Percentiles rank a stretch among this genome's conserved stretches.
Evolutionary conservation across 2,329 filamentous ascomycete species (phyloP).

Genomic region (Chalara sp.): DNA sequence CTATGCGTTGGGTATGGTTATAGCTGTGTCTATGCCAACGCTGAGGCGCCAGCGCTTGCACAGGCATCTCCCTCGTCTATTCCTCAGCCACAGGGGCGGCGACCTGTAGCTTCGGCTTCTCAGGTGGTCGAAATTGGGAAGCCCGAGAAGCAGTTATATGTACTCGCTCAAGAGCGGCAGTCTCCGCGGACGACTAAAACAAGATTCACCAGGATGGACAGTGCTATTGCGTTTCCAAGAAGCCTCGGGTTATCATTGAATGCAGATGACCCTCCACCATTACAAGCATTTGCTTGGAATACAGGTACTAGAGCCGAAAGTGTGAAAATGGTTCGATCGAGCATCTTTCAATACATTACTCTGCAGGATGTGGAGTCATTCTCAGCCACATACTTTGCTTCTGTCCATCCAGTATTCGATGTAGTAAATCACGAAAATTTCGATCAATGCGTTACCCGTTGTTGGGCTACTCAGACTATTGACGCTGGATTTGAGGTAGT

Average conservation of each 20-base stretch:
- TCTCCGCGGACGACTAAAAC: not conserved
- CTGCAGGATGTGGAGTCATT: not conserved
- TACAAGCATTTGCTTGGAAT: conserved; percentile 32
- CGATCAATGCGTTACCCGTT: not conserved
- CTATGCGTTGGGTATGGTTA: not conserved
- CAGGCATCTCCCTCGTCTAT: too few species aligned
- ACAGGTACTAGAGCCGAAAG: conserved; percentile 23
- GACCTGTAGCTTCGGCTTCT: not conserved
- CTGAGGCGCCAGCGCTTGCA: not conserved
- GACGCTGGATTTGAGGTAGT: conserved; percentile 28
- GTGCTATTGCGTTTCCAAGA: not conserved
- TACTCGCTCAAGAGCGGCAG: not conserved
- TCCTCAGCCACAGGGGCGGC: too few species aligned
- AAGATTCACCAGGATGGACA: not conserved
- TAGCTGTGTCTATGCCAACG: not conserved
- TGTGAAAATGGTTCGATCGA: not conserved
- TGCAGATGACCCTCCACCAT: conserved; percentile 22
- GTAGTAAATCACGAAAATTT: conserved; percentile 11
- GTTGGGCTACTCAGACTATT: not conserved
- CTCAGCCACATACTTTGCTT: not conserved
- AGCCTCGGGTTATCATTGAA: not conserved
- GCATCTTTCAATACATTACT: not conserved
- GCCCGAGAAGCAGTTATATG: not conserved
- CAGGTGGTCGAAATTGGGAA: not conserved
- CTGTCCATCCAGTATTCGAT: conserved; percentile 15